These are phyloP conservation scores for Sonneratia caseolaris DNA, from an alignment of 345 rosid species.

Conservation along the genomic window DNA sequence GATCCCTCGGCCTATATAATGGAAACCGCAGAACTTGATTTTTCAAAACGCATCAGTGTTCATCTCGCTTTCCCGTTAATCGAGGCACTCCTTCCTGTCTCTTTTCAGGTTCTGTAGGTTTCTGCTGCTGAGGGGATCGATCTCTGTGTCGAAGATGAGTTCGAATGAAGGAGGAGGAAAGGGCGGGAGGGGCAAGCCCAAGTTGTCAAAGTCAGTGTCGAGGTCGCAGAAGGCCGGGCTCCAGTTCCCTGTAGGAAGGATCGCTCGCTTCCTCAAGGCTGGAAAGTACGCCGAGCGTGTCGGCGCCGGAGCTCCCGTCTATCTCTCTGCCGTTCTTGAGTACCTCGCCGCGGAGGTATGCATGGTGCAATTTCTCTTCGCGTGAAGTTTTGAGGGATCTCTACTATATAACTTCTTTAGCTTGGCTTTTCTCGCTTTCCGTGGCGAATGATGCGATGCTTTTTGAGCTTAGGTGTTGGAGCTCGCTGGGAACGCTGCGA, in stretches of 20 bases:
- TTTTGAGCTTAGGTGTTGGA: slow-evolving; percentile 39
- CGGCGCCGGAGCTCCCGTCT: slow-evolving; percentile 75
- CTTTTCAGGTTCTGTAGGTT: background rate
- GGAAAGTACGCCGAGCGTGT: slow-evolving; percentile 82
- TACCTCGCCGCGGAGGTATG: slow-evolving; percentile 73
- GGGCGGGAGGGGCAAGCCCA: slow-evolving; percentile 68
- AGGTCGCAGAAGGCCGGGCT: slow-evolving; percentile 67
- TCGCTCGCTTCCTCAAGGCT: slow-evolving; percentile 65
- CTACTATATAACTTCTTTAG: too few relatives aligned
- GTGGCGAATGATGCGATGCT: background rate
- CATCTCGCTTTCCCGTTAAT: background rate
- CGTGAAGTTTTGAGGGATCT: background rate
- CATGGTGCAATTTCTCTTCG: background rate
- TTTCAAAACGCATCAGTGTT: background rate
- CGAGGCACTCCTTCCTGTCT: too few relatives aligned
- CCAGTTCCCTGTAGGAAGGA: slow-evolving; percentile 73
- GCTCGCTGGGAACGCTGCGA: slow-evolving; percentile 72
- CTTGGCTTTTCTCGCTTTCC: background rate
- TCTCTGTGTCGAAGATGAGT: slow-evolving; percentile 32
- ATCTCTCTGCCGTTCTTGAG: slow-evolving; percentile 72
- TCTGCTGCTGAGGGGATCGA: background rate
- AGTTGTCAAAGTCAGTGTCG: slow-evolving; percentile 54
- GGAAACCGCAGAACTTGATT: background rate
- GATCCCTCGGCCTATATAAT: slow-evolving; percentile 18
- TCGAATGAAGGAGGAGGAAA: slow-evolving; percentile 38